A percentile compares a stretch with the other conserved stretches of the same genome.
Evolutionary conservation across 768 basidiomycete species (phyloP).

Genomic region (Lactarius hatsudake): DNA sequence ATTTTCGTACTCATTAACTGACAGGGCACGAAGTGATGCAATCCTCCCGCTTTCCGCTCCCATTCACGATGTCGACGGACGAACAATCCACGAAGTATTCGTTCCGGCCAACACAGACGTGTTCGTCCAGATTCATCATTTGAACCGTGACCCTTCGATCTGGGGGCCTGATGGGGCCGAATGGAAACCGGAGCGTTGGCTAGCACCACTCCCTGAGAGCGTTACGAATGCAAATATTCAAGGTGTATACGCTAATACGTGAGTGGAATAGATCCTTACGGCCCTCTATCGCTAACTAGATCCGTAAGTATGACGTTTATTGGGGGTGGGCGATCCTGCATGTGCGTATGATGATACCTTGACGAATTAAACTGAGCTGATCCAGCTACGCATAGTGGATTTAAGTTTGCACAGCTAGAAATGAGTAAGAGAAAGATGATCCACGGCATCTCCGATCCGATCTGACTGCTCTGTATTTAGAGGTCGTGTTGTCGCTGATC

Average conservation of each 20-base stretch:
- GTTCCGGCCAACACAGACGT: slow-evolving; percentile 33
- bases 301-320: background rate
- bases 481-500: background rate
- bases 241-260: slow-evolving; percentile 22
- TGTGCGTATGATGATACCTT: background rate
- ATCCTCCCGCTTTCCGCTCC: background rate
- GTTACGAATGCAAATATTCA: slow-evolving; percentile 28
- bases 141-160: background rate
- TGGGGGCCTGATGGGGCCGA: background rate
- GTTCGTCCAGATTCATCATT: background rate
- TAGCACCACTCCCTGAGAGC: slow-evolving; percentile 26
- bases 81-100: slow-evolving; percentile 29
- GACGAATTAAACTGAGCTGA: background rate
- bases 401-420: slow-evolving; percentile 42
- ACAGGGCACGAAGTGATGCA: background rate
- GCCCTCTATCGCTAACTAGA: background rate
- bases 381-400: slow-evolving; percentile 32
- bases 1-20: background rate
- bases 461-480: background rate
- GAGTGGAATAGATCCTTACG: slow-evolving; percentile 22
- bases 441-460: background rate
- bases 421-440: slow-evolving; percentile 33
- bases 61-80: background rate
- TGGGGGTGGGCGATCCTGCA: slow-evolving; percentile 7
- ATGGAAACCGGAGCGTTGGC: slow-evolving; percentile 35